Evolutionary conservation across 164 flowering plant genomes (phyloP).

Genomic region (Taxillus chinensis): DNA sequence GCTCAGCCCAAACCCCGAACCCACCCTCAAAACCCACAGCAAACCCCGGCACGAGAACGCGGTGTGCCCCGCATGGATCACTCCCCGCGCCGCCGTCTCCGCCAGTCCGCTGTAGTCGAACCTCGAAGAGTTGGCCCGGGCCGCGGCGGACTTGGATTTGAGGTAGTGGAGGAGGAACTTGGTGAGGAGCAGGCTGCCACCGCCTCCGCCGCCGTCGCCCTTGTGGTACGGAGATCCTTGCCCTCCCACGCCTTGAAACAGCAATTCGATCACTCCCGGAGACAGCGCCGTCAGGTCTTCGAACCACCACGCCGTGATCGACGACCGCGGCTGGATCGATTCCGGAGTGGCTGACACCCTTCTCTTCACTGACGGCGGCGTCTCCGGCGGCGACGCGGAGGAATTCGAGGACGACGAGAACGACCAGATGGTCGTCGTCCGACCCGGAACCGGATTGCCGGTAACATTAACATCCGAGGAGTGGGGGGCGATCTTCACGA

Average conservation of each 20-base stretch:
- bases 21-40: constrained; percentile 55
- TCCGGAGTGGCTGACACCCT: constrained; percentile 7
- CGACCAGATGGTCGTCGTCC: constrained; percentile 7
- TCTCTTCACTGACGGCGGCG: constrained; percentile 18
- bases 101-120: constrained; percentile 41
- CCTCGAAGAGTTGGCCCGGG: constrained; percentile 7
- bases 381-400: constrained; percentile 48
- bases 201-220: constrained; percentile 12
- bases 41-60: constrained; percentile 66
- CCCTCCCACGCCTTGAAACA: constrained; percentile 35
- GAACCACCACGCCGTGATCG: constrained; percentile 64
- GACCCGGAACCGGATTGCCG: too few species aligned
- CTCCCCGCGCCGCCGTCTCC: constrained; percentile 64
- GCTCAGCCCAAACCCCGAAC: constrained; percentile 46
- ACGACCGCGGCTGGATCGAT: constrained; percentile 8
- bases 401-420: constrained; percentile 22
- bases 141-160: constrained; percentile 23
- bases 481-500: constrained; percentile 34
- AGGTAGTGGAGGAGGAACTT: constrained; percentile 69
- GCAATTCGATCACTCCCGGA: constrained; percentile 39
- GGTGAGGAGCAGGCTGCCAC: constrained; percentile 49
- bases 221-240: constrained; percentile 12
- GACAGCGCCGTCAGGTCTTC: constrained; percentile 47
- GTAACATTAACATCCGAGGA: background rate
- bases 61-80: constrained; percentile 30